These are phyloP conservation scores for Rosa hybrid DNA, from an alignment of 331 rosid genomes.

Conservation along the genomic window DNA sequence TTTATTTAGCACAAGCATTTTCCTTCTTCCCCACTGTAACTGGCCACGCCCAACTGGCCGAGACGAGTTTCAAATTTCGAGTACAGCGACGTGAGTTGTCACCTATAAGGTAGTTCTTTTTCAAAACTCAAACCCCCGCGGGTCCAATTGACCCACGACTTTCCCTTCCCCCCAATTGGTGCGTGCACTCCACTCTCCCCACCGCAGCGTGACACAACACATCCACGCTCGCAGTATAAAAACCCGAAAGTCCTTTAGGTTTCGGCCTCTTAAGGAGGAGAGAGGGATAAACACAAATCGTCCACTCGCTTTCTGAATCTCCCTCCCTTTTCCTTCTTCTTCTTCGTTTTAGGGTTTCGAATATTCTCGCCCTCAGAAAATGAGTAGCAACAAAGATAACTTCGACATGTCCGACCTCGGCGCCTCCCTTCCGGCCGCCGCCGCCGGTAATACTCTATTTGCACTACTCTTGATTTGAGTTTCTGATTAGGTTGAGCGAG, in stretches of 20 bases:
- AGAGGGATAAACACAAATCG: not conserved
- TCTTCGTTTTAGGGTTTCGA: conserved; percentile 12
- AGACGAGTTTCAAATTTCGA: not conserved
- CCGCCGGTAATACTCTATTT: conserved; percentile 44
- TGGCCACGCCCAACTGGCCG: not conserved
- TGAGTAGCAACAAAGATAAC: conserved; percentile 42
- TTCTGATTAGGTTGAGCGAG: not conserved
- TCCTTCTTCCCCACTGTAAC: not conserved
- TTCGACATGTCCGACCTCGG: conserved; percentile 51
- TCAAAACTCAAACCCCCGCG: not conserved
- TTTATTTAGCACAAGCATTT: not conserved
- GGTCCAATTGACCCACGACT: conserved; percentile 28
- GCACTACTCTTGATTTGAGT: not conserved
- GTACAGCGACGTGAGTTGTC: not conserved
- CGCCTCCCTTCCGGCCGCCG: conserved; percentile 63
- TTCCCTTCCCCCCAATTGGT: conserved; percentile 5
- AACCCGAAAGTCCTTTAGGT: not conserved
- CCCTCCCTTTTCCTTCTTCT: conserved; percentile 23
- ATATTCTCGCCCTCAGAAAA: conserved; percentile 29
- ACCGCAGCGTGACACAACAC: conserved; percentile 15
- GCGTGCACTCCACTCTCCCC: conserved; percentile 26
- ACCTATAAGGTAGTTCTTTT: not conserved
- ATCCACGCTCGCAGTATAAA: not conserved
- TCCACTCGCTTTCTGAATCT: conserved; percentile 9
- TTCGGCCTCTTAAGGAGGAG: not conserved